Evolutionary conservation across 305 asterid genomes (phyloP).

Genomic region (Plantago lanceolata): DNA sequence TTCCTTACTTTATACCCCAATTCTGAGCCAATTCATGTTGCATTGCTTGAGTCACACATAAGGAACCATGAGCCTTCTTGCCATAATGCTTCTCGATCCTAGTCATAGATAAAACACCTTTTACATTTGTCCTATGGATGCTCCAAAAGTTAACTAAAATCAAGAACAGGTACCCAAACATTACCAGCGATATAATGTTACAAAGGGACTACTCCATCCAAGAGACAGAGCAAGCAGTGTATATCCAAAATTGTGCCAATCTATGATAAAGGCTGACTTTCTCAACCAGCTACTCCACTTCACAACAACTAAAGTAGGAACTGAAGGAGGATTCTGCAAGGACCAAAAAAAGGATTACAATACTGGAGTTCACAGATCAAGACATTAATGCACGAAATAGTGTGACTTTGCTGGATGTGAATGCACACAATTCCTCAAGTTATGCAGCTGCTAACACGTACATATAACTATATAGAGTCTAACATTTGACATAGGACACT

Average conservation of each 20-base stretch:
- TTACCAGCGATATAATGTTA: constrained; percentile 71
- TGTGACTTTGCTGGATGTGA: neutral
- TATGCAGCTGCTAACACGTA: neutral
- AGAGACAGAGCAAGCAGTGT: constrained; percentile 85
- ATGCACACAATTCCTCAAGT: neutral
- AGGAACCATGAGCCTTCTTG: constrained; percentile 80
- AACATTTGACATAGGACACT: neutral
- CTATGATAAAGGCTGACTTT: constrained; percentile 62
- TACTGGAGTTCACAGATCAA: constrained; percentile 15
- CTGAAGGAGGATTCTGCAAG: constrained; percentile 94
- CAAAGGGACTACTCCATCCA: constrained; percentile 77
- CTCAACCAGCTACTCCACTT: constrained; percentile 87
- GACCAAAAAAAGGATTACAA: constrained; percentile 19
- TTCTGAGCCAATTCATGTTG: constrained; percentile 86
- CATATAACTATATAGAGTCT: constrained; percentile 8
- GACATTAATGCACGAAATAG: constrained; percentile 11
- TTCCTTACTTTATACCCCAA: constrained; percentile 76
- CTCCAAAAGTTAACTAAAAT: constrained; percentile 12
- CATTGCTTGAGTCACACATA: constrained; percentile 96
- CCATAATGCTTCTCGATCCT: constrained; percentile 93
- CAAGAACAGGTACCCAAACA: constrained; percentile 15
- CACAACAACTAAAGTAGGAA: constrained; percentile 90
- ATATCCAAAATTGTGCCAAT: constrained; percentile 97
- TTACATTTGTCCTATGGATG: constrained; percentile 21
- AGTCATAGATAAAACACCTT: constrained; percentile 29